Conservation (phyloP, 345 rosid species). For the Bruguiera parviflora region DNA sequence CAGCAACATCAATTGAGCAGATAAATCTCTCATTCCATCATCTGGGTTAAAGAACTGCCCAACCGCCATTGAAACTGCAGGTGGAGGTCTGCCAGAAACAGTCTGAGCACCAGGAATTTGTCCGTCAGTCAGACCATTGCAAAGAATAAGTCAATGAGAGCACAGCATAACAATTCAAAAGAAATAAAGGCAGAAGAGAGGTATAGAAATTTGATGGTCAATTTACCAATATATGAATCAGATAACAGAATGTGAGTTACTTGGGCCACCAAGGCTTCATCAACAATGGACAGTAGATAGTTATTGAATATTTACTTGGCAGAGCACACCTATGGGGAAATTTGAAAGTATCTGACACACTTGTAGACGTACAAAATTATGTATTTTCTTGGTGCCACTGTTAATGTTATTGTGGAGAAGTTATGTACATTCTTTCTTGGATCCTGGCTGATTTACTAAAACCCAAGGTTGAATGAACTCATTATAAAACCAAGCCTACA, state of each 20-base stretch:
- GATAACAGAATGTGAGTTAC: background rate
- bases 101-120: constrained; percentile 55
- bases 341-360: background rate
- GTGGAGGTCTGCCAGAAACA: constrained; percentile 92
- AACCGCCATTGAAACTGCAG: constrained; percentile 97
- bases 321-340: background rate
- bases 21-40: constrained; percentile 63
- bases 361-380: background rate
- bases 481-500: too few species aligned
- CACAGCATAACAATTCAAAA: constrained; percentile 6
- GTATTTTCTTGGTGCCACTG: too few species aligned
- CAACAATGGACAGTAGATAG: background rate
- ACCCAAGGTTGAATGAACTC: too few species aligned
- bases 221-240: background rate
- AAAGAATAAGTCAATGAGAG: constrained; percentile 12
- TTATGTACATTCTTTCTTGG: too few species aligned
- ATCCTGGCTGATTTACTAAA: too few species aligned
- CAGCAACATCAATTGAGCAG: constrained; percentile 61
- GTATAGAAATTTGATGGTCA: background rate
- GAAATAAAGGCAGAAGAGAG: background rate
- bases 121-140: constrained; percentile 21
- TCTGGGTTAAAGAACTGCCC: constrained; percentile 93
- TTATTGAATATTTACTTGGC: background rate
- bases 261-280: background rate
- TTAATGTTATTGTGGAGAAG: too few species aligned